These are phyloP conservation scores for Neofusicoccum parvum DNA, from an alignment of 2,329 filamentous ascomycete species.

Conservation along the genomic window DNA sequence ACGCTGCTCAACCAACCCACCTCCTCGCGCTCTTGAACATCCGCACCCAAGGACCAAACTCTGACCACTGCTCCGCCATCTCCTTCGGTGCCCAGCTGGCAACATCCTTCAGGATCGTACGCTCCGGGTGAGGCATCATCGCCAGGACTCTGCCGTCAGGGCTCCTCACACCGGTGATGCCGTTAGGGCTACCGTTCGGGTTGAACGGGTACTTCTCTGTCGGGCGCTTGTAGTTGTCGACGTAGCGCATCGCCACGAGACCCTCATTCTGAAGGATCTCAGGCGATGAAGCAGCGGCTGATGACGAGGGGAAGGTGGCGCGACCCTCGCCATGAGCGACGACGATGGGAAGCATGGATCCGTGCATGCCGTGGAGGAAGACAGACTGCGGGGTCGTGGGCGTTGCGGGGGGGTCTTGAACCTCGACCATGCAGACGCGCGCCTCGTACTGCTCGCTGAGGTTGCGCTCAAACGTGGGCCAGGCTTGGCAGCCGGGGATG, in stretches of 20 bases:
- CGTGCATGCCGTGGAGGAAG: constrained; percentile 87
- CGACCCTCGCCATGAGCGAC: constrained; percentile 91
- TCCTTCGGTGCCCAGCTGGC: constrained; percentile 73
- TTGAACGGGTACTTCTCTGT: constrained; percentile 89
- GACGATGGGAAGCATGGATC: constrained; percentile 78
- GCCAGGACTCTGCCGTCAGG: constrained; percentile 79
- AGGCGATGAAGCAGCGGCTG: constrained; percentile 42
- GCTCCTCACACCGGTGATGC: constrained; percentile 78
- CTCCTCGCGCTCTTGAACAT: constrained; percentile 85
- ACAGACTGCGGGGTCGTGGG: constrained; percentile 59
- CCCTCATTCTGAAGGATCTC: constrained; percentile 62
- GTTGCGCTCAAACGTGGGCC: constrained; percentile 88
- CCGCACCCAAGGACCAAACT: constrained; percentile 81
- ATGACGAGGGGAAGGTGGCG: constrained; percentile 54
- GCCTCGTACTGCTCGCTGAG: constrained; percentile 86
- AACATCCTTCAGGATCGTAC: constrained; percentile 80
- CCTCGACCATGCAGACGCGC: constrained; percentile 80
- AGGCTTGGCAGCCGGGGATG: constrained; percentile 78
- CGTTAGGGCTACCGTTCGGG: constrained; percentile 80
- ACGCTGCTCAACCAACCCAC: constrained; percentile 69
- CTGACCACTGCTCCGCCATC: constrained; percentile 66
- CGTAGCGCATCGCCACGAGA: constrained; percentile 77
- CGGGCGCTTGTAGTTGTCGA: constrained; percentile 75
- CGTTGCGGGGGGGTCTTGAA: constrained; percentile 57
- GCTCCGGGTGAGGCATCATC: constrained; percentile 92